Percentiles rank a stretch among this genome's conserved stretches.
phyloP scores from a whole-genome alignment of 2,329 filamentous ascomycete species.

The Fusarium sp. region DNA sequence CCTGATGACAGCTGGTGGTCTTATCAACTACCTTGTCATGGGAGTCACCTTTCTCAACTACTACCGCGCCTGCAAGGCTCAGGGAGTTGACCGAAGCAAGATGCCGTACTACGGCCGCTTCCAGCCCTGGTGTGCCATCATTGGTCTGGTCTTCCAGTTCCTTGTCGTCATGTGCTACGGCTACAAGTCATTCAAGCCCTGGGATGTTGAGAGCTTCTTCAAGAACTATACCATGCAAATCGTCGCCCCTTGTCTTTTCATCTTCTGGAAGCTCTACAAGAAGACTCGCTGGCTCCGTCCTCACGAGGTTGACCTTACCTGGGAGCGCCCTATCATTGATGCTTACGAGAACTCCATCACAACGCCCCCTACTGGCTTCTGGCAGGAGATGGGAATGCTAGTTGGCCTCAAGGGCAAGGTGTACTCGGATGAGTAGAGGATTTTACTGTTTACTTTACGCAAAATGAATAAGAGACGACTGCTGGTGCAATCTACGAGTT shows the following conservation, averaged over 20 bases:
- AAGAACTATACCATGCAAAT: constrained; percentile 67
- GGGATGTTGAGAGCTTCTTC: constrained; percentile 59
- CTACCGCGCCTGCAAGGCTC: constrained; percentile 62
- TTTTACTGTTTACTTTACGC: background rate
- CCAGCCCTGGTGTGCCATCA: constrained; percentile 66
- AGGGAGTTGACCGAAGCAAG: constrained; percentile 60
- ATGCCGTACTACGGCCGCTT: constrained; percentile 67
- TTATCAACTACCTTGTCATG: constrained; percentile 70
- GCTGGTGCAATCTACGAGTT: constrained; percentile 17
- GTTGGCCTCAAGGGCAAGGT: constrained; percentile 27
- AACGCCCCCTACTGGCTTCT: constrained; percentile 61
- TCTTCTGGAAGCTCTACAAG: constrained; percentile 71
- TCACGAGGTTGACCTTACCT: constrained; percentile 66
- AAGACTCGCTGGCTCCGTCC: constrained; percentile 63
- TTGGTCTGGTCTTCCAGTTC: constrained; percentile 54
- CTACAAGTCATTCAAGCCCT: constrained; percentile 61
- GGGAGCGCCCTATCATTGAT: constrained; percentile 68
- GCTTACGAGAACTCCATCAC: constrained; percentile 64
- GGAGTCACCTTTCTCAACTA: constrained; percentile 57
- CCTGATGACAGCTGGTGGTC: constrained; percentile 64
- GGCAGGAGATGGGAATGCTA: constrained; percentile 58
- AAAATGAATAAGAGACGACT: constrained; percentile 3
- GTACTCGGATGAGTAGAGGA: constrained; percentile 1
- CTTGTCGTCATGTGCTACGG: constrained; percentile 62
- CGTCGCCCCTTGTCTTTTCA: constrained; percentile 61